These are phyloP conservation scores for Clarkia xantiana DNA, from an alignment of 345 rosid genomes.

Conservation along the genomic window DNA sequence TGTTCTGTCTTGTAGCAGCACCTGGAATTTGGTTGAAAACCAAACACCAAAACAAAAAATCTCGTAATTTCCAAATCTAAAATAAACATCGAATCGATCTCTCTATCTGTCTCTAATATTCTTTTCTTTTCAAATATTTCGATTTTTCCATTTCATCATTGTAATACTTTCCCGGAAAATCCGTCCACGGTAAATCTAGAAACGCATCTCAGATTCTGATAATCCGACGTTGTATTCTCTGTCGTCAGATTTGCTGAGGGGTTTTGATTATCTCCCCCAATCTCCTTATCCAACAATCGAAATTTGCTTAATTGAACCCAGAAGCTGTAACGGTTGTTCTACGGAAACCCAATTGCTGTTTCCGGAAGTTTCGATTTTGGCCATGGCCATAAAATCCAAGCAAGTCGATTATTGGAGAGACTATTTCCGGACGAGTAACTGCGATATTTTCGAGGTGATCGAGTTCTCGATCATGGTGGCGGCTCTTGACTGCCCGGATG, in stretches of 20 bases:
- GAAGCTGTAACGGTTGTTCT: background rate
- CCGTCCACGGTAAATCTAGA: background rate
- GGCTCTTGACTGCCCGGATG: conserved; percentile 61
- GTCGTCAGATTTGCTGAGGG: background rate
- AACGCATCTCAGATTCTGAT: background rate
- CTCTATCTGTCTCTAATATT: background rate
- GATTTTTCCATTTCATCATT: background rate
- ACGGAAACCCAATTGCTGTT: too few species aligned
- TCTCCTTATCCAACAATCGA: background rate
- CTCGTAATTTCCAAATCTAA: too few species aligned
- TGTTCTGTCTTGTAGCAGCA: background rate
- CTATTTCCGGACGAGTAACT: conserved; percentile 4
- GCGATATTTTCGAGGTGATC: conserved; percentile 59
- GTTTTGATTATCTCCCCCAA: background rate
- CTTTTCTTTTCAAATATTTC: background rate
- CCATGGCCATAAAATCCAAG: conserved; percentile 1
- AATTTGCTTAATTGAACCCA: background rate
- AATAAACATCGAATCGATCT: too few species aligned
- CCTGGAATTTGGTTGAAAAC: background rate
- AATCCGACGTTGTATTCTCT: background rate
- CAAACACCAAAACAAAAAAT: too few species aligned
- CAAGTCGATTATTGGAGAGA: conserved; percentile 3
- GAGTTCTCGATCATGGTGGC: conserved; percentile 74
- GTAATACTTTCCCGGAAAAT: too few species aligned
- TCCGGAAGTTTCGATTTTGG: background rate